Base-by-base conservation (phyloP, 306 rosid genomes). In the Vicia villosa region DNA sequence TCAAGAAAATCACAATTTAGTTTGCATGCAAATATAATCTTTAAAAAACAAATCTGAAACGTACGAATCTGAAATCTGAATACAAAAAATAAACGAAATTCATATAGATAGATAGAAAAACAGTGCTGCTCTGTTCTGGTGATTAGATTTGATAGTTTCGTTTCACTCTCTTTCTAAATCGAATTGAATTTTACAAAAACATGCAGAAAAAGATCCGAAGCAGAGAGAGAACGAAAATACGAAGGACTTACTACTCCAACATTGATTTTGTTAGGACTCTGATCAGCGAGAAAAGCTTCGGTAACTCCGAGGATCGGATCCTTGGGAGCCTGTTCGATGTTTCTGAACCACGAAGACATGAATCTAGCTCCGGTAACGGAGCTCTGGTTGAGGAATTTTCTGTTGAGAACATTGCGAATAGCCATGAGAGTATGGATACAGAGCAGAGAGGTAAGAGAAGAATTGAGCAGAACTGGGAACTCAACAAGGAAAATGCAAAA, bases 291-390 rank as follows among this genome's bases (percentile, higher is more conserved):
- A 69, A 75, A 94, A 65, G 98, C 98, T 74, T 94, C 98, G 26
- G 97, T 94, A 43, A 90, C 98, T n/a, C 98, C 96, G 75, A 94
- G 98, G 78, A 94, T 94, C 5, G 98, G 98, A 68, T 94, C 98
- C 84, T 90, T 94, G 3, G 98, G 86, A 50, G 98, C 96, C 1
- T 85, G 97, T 17, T 94, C 87, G 24, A 94, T 88, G 70, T 45
- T 78, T 64, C 82, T 72, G 90, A 93, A 94, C 96, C 94, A 94
- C 10, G 97, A 73, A 2, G 96, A 88, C 76, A 88, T 82, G 80
- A 80, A 78, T 69, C 97, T 83, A 16, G 63, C 73, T 61, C 94
- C 94, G 55, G 78, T 3, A 3, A 68, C 69, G 57, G 86, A 82
- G 82, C 80, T 81, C 50, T 74, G 85, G 38, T 17, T 34, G 38